phyloP scores from a whole-genome alignment of 2,329 filamentous ascomycete genomes.

The Ophiosphaerella narmari region DNA sequence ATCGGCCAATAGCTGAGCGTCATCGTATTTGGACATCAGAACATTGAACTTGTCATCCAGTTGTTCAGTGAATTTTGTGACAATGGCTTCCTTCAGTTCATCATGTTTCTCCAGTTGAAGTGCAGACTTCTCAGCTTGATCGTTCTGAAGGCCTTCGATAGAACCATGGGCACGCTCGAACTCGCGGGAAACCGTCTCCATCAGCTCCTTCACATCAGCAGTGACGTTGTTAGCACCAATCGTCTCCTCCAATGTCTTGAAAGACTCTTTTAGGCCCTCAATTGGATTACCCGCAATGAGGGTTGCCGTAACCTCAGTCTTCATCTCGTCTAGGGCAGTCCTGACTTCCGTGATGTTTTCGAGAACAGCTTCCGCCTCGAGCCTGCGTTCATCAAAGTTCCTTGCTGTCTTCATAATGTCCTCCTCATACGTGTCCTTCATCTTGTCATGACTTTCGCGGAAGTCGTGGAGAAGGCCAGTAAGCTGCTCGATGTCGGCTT shows the following conservation, averaged over 20 bases:
- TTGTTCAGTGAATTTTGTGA: constrained; percentile 60
- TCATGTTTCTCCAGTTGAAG: constrained; percentile 63
- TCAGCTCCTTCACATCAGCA: constrained; percentile 62
- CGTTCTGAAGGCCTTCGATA: constrained; percentile 80
- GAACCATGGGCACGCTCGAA: constrained; percentile 85
- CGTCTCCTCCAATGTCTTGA: constrained; percentile 73
- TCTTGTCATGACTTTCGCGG: constrained; percentile 64
- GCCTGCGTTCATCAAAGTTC: constrained; percentile 80
- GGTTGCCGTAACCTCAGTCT: constrained; percentile 74
- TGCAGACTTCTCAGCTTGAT: constrained; percentile 67
- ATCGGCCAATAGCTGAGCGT: constrained; percentile 75
- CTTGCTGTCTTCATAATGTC: constrained; percentile 76
- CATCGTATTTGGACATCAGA: constrained; percentile 85
- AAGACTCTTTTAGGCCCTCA: constrained; percentile 59
- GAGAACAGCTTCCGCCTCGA: constrained; percentile 77
- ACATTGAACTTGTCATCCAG: constrained; percentile 80
- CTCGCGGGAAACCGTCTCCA: constrained; percentile 77
- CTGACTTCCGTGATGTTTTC: constrained; percentile 82
- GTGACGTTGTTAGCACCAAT: constrained; percentile 56
- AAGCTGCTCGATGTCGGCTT: constrained; percentile 74
- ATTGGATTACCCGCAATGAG: constrained; percentile 75
- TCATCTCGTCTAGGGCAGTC: constrained; percentile 75
- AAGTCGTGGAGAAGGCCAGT: constrained; percentile 56
- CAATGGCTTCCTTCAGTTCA: constrained; percentile 60
- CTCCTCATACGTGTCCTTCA: constrained; percentile 73